A percentile compares a stretch with the other conserved stretches of the same genome.
These are phyloP conservation scores for Aspergillus novofumigatus DNA, from an alignment of 2,329 filamentous ascomycete genomes.

Conservation along the genomic window DNA sequence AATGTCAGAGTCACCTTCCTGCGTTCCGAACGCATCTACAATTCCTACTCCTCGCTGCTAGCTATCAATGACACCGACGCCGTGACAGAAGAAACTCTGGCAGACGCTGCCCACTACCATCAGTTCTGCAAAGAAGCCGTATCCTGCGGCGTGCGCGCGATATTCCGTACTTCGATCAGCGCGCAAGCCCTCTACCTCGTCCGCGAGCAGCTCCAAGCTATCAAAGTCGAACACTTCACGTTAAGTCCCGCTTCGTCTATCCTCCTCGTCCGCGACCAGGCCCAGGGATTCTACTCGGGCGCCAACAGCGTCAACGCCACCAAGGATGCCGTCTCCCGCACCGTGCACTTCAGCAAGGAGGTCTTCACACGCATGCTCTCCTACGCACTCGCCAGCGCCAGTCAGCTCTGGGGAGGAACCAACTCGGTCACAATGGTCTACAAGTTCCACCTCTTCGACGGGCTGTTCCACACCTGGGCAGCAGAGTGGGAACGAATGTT, in stretches of 20 bases:
- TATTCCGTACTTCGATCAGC: conserved; percentile 1
- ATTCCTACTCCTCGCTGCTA: neutral
- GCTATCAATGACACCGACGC: neutral
- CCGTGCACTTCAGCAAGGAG: neutral
- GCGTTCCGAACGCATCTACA: neutral
- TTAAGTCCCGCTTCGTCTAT: neutral
- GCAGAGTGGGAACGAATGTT: neutral
- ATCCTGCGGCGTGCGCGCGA: neutral
- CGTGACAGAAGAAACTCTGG: neutral
- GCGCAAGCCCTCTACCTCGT: conserved; percentile 1
- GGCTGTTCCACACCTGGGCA: conserved; percentile 1
- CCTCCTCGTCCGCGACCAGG: conserved; percentile 1
- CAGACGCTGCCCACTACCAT: neutral
- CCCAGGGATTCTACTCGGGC: conserved; percentile 4
- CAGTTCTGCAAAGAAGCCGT: neutral
- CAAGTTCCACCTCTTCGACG: conserved; percentile 6
- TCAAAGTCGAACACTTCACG: conserved; percentile 2
- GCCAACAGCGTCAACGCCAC: neutral
- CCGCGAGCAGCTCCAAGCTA: conserved; percentile 2
- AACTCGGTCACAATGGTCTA: neutral
- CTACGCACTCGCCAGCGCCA: neutral
- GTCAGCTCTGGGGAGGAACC: neutral
- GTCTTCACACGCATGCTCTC: conserved; percentile 1
- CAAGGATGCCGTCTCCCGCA: neutral
- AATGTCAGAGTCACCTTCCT: neutral